A percentile compares a stretch with the other conserved stretches of the same genome.
These are phyloP conservation scores for Eucalyptus cloeziana DNA, from an alignment of 345 rosid species.

Conservation along the genomic window DNA sequence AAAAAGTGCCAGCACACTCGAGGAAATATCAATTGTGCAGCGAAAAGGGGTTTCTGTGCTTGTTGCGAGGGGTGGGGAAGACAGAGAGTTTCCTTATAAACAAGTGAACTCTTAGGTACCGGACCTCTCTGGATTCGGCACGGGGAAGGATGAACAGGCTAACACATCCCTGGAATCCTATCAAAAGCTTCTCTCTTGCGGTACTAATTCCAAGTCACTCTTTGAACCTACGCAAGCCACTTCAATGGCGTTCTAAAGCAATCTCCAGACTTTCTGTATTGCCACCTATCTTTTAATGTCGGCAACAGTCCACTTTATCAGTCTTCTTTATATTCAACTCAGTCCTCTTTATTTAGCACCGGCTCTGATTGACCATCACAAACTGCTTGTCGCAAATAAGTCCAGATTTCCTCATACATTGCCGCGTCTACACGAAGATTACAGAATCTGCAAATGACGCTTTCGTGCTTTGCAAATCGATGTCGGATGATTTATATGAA, in stretches of 20 bases:
- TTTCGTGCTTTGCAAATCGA: not conserved
- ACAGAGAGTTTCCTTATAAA: not conserved
- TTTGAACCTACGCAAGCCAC: not conserved
- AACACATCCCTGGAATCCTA: not conserved
- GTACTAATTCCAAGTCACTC: not conserved
- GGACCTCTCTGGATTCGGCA: not conserved
- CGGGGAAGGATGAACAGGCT: not conserved
- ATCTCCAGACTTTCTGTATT: not conserved
- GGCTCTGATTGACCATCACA: not conserved
- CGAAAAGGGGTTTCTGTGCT: not conserved
- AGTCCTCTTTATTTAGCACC: not conserved
- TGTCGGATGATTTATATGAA: not conserved
- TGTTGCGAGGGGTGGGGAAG: not conserved
- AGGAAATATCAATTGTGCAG: not conserved
- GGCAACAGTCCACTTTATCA: not conserved
- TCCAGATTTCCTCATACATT: not conserved
- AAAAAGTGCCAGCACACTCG: not conserved
- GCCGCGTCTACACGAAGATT: not conserved
- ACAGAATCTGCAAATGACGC: not conserved
- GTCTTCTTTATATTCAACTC: not conserved
- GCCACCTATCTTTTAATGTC: not conserved
- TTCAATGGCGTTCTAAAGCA: not conserved
- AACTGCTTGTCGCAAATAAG: not conserved
- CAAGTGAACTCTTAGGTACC: not conserved
- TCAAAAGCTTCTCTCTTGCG: not conserved